A percentile compares a stretch with the other conserved stretches of the same genome.
Conservation (phyloP, 768 basidiomycete genomes). For the Rhizopogon sp. region DNA sequence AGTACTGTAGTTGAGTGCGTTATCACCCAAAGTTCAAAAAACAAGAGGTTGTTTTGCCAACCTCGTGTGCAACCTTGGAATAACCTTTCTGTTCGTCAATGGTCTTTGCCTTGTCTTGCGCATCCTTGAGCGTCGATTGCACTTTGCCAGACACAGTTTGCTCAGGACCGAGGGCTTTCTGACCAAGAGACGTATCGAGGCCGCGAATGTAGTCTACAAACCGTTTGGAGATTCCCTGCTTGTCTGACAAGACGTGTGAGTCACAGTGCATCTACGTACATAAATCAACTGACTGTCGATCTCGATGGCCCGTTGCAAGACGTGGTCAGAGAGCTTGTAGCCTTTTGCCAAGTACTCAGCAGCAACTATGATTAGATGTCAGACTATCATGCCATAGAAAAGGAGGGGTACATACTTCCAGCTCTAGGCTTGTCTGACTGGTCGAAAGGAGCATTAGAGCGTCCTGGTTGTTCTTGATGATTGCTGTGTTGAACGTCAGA, state of each 20-base stretch:
- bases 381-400: neutral
- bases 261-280: neutral
- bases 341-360: slow-evolving; percentile 94
- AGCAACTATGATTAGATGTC: slow-evolving; percentile 47
- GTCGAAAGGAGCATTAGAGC: slow-evolving; percentile 41
- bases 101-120: slow-evolving; percentile 62
- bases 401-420: slow-evolving; percentile 48
- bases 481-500: slow-evolving; percentile 61
- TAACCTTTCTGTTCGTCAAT: slow-evolving; percentile 82
- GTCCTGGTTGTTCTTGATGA: slow-evolving; percentile 40
- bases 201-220: slow-evolving; percentile 78
- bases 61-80: slow-evolving; percentile 64
- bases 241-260: slow-evolving; percentile 33
- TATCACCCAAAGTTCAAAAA: neutral
- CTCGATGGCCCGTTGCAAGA: slow-evolving; percentile 77
- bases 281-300: slow-evolving; percentile 49
- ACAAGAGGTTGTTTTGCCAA: slow-evolving; percentile 21
- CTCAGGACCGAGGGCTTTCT: slow-evolving; percentile 70
- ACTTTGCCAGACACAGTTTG: slow-evolving; percentile 77
- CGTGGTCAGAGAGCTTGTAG: slow-evolving; percentile 72
- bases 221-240: slow-evolving; percentile 82
- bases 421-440: slow-evolving; percentile 92
- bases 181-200: slow-evolving; percentile 68
- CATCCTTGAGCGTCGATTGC: slow-evolving; percentile 56
- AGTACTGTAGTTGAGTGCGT: slow-evolving; percentile 49